These are phyloP conservation scores for Microdochium bolleyi DNA, from an alignment of 2,329 filamentous ascomycete species.

Conservation along the genomic window DNA sequence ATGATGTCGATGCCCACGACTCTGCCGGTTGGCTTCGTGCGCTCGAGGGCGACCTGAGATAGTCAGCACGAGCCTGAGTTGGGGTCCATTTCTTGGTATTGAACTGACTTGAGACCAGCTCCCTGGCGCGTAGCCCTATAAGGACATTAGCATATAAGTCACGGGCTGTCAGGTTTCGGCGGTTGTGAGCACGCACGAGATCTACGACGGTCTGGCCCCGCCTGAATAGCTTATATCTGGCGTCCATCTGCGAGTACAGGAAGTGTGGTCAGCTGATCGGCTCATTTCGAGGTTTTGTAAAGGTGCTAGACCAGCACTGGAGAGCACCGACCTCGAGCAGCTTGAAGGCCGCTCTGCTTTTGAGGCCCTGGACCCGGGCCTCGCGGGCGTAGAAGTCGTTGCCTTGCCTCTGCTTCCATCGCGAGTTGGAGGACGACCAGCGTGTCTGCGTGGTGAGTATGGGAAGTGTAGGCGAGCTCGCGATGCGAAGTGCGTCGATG, in stretches of 20 bases:
- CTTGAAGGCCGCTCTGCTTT: slow-evolving; percentile 90
- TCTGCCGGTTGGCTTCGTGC: slow-evolving; percentile 66
- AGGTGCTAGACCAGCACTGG: neutral
- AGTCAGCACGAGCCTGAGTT: neutral
- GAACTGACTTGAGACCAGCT: slow-evolving; percentile 58
- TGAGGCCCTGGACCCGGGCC: slow-evolving; percentile 72
- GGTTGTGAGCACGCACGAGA: slow-evolving; percentile 47
- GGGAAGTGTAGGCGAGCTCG: neutral
- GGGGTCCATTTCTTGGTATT: neutral
- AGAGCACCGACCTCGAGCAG: slow-evolving; percentile 60
- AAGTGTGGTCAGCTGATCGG: slow-evolving; percentile 3
- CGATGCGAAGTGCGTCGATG: no score
- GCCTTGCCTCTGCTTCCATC: slow-evolving; percentile 77
- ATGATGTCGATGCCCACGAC: slow-evolving; percentile 92
- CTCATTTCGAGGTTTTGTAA: no score
- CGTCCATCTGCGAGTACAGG: slow-evolving; percentile 58
- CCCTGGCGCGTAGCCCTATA: slow-evolving; percentile 67
- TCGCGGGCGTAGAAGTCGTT: slow-evolving; percentile 65
- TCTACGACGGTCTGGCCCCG: slow-evolving; percentile 82
- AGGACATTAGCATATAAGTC: neutral
- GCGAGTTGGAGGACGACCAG: slow-evolving; percentile 53
- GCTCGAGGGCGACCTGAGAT: slow-evolving; percentile 67
- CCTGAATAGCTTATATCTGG: slow-evolving; percentile 71
- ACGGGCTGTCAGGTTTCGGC: slow-evolving; percentile 4
- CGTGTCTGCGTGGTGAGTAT: slow-evolving; percentile 2